Conservation (phyloP, 2,329 filamentous ascomycete species). For the Basipetospora chlamydospora region DNA sequence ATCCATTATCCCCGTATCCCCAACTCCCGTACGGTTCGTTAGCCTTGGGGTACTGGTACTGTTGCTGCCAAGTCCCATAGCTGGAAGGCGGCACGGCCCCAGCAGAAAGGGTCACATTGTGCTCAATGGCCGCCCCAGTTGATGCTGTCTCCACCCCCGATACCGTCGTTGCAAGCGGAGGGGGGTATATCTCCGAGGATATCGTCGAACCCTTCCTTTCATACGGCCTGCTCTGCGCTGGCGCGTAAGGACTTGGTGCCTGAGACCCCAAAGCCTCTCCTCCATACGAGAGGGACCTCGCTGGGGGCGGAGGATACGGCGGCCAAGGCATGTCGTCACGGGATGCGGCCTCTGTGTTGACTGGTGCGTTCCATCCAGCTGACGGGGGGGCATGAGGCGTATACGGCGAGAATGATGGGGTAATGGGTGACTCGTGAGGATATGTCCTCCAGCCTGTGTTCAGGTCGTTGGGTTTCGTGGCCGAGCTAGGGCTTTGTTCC, state of each 20-base stretch:
- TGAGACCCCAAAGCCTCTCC: slow-evolving; percentile 20
- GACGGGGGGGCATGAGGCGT: slow-evolving; percentile 24
- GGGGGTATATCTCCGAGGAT: slow-evolving; percentile 27
- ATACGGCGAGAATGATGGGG: slow-evolving; percentile 35
- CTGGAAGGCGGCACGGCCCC: slow-evolving; percentile 21
- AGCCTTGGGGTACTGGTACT: slow-evolving; percentile 26
- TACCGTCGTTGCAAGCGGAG: slow-evolving; percentile 22
- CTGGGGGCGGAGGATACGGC: slow-evolving; percentile 23
- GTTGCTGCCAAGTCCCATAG: slow-evolving; percentile 30
- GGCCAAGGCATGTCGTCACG: slow-evolving; percentile 31
- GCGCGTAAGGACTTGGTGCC: not conserved
- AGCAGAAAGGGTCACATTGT: slow-evolving; percentile 22
- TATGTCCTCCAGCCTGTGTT: slow-evolving; percentile 34
- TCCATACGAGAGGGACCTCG: slow-evolving; percentile 34
- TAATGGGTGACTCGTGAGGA: slow-evolving; percentile 33
- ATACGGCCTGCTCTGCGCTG: slow-evolving; percentile 18
- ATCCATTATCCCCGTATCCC: slow-evolving; percentile 17
- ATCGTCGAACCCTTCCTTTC: slow-evolving; percentile 27
- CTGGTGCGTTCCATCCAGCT: slow-evolving; percentile 24
- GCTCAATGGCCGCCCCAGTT: slow-evolving; percentile 17
- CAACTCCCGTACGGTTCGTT: slow-evolving; percentile 23
- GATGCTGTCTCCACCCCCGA: slow-evolving; percentile 20
- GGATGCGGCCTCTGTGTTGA: slow-evolving; percentile 19
- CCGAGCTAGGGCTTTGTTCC: slow-evolving; percentile 23
- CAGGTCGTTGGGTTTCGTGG: slow-evolving; percentile 27